phyloP scores from a whole-genome alignment of 768 basidiomycete genomes.

The Tephrocybe sp. region DNA sequence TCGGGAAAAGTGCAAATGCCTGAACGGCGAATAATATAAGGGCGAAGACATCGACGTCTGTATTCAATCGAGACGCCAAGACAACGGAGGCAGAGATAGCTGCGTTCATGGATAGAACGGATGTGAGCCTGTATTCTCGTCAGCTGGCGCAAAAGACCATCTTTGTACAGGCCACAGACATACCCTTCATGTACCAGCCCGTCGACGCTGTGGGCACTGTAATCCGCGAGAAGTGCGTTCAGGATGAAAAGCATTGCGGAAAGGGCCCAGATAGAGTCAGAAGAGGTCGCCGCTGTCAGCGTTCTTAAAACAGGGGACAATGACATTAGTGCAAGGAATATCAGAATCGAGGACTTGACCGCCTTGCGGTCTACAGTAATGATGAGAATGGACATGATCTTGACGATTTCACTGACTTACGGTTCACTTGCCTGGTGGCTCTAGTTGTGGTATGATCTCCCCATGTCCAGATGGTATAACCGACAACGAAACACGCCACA shows the following conservation, averaged over 20 bases:
- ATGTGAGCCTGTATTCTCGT: conserved; percentile 57
- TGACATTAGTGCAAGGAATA: conserved; percentile 86
- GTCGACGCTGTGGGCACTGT: conserved; percentile 49
- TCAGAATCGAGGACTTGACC: conserved; percentile 79
- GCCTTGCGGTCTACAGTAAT: conserved; percentile 60
- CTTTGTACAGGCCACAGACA: conserved; percentile 12
- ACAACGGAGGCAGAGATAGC: conserved; percentile 93
- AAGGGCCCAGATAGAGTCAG: conserved; percentile 96
- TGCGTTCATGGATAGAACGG: conserved; percentile 87
- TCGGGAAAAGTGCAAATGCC: conserved; percentile 81
- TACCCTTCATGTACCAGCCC: conserved; percentile 62
- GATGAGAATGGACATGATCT: neutral
- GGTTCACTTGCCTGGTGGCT: conserved; percentile 16
- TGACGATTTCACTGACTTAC: conserved; percentile 15
- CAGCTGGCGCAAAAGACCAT: conserved; percentile 20
- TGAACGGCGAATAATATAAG: conserved; percentile 84
- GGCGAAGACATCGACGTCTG: conserved; percentile 86
- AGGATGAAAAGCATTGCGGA: conserved; percentile 82
- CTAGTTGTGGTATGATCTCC: conserved; percentile 33
- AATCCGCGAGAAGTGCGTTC: conserved; percentile 84
- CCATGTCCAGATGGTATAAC: conserved; percentile 65
- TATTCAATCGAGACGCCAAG: conserved; percentile 83
- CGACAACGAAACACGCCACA: conserved; percentile 54
- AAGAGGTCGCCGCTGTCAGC: conserved; percentile 91
- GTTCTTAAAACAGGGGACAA: conserved; percentile 91